Evolutionary conservation across 257 asterid genomes (phyloP).

Genomic region (Capsicum pubescens): DNA sequence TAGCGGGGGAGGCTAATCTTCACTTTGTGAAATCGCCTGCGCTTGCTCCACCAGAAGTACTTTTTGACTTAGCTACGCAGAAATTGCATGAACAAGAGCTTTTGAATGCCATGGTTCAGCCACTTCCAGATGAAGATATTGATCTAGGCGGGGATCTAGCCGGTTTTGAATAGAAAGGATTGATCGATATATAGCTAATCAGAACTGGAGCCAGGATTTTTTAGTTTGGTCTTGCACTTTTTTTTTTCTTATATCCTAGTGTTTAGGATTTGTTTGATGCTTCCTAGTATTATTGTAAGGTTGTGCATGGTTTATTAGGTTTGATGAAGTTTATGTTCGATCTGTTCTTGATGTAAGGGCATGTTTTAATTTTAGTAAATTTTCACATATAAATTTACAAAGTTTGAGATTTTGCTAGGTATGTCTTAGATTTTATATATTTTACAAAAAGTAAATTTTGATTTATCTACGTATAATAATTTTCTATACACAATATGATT

Average conservation of each 20-base stretch:
- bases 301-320: too few relatives aligned
- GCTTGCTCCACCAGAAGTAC: constrained; percentile 8
- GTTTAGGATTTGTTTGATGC: background rate
- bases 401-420: too few relatives aligned
- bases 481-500: too few relatives aligned
- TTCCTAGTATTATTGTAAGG: too few relatives aligned
- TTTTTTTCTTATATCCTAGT: background rate
- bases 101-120: background rate
- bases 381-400: too few relatives aligned
- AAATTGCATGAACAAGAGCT: background rate
- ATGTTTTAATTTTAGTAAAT: too few relatives aligned
- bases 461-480: too few relatives aligned
- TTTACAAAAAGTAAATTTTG: too few relatives aligned
- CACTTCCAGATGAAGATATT: constrained; percentile 22
- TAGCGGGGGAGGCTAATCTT: background rate
- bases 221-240: background rate
- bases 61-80: background rate
- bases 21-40: constrained; percentile 11
- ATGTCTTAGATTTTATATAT: too few relatives aligned
- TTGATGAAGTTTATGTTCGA: too few relatives aligned
- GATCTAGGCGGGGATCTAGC: background rate
- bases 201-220: background rate
- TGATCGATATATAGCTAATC: background rate
- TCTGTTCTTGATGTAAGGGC: too few relatives aligned
- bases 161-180: background rate